Evolutionary conservation across 805 yeast species (phyloP).

Genomic region (Myxozyma mucilagina): DNA sequence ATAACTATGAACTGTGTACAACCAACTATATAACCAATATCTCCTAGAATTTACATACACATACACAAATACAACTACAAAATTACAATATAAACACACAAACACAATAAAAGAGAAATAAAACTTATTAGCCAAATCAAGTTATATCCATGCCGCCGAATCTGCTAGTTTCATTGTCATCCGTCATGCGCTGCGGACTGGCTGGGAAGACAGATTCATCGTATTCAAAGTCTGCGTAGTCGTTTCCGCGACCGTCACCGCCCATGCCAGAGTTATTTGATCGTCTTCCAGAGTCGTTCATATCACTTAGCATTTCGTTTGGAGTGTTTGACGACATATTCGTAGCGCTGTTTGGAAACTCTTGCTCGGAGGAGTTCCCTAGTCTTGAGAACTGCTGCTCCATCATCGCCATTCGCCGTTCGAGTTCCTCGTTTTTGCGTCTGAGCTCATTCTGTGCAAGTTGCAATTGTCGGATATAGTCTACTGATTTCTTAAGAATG

Average conservation of each 20-base stretch:
- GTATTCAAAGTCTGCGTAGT: constrained; percentile 28
- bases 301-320: not conserved
- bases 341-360: not conserved
- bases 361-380: not conserved
- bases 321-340: not conserved
- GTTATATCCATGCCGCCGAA: constrained; percentile 23
- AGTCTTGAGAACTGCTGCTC: constrained; percentile 1
- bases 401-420: constrained; percentile 11
- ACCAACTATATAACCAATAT: no score
- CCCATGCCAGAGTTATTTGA: not conserved
- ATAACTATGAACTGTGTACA: no score
- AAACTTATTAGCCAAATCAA: not conserved
- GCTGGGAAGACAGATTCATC: constrained; percentile 28
- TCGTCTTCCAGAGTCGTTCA: constrained; percentile 6
- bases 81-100: not conserved
- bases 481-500: constrained; percentile 74
- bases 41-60: no score
- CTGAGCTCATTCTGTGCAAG: constrained; percentile 17
- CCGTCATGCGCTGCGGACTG: constrained; percentile 18
- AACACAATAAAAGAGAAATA: not conserved
- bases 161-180: not conserved
- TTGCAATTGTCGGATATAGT: constrained; percentile 53
- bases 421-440: constrained; percentile 25
- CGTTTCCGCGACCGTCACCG: not conserved
- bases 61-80: not conserved